phyloP scores from a whole-genome alignment of 1,284 basidiomycete genomes.

The Ganoderma boninense region DNA sequence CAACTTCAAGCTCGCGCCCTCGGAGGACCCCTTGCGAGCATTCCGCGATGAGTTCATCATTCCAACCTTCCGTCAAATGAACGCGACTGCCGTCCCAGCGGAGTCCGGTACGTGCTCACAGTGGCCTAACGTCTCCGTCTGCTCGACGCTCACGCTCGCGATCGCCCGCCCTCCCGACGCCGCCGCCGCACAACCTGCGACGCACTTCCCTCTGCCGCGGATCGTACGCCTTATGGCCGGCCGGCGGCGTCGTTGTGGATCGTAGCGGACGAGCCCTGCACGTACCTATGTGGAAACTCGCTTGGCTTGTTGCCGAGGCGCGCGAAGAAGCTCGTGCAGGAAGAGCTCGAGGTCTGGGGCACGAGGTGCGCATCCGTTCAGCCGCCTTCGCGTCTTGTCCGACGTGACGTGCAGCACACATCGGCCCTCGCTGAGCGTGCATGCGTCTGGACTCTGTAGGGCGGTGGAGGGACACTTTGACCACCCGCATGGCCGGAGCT shows the following conservation, averaged over 20 bases:
- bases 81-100: constrained; percentile 52
- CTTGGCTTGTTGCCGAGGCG: constrained; percentile 86
- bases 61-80: constrained; percentile 67
- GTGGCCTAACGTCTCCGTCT: background rate
- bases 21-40: constrained; percentile 32
- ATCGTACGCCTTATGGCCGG: constrained; percentile 9
- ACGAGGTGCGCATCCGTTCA: constrained; percentile 61
- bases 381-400: constrained; percentile 15
- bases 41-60: constrained; percentile 64
- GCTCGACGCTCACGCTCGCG: constrained; percentile 5
- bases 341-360: constrained; percentile 92
- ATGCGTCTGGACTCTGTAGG: constrained; percentile 49
- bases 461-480: constrained; percentile 93
- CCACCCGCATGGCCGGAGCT: constrained; percentile 85
- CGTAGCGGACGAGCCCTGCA: constrained; percentile 62
- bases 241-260: background rate
- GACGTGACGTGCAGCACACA: constrained; percentile 4
- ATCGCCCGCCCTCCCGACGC: constrained; percentile 2
- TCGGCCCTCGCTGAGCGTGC: background rate
- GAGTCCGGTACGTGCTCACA: constrained; percentile 43
- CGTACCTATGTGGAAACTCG: constrained; percentile 97
- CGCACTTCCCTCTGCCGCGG: background rate
- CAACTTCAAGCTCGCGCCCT: constrained; percentile 33
- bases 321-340: constrained; percentile 76
- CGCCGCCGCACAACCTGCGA: background rate